phyloP scores from a whole-genome alignment of 129 eudicot genomes.

The Scalesia atractyloides region DNA sequence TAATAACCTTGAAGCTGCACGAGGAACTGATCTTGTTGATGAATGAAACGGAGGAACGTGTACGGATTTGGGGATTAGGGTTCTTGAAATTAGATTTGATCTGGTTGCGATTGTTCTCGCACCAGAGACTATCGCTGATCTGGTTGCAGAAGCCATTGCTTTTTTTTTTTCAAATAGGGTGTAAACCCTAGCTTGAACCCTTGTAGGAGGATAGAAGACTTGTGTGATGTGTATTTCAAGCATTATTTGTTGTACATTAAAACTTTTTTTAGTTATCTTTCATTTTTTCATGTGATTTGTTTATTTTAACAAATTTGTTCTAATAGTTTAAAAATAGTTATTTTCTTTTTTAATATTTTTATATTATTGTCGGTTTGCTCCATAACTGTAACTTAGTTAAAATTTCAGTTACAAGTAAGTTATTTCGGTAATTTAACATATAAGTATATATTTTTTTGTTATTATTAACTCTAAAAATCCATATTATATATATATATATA shows the following conservation, averaged over 20 bases:
- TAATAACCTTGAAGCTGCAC: constrained; percentile 57
- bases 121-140: constrained; percentile 46
- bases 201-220: background rate
- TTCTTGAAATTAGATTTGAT: constrained; percentile 37
- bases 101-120: constrained; percentile 38
- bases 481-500: no score
- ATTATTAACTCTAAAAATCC: no score
- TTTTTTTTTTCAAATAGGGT: background rate
- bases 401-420: no score
- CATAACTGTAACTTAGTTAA: no score
- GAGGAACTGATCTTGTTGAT: constrained; percentile 40
- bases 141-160: constrained; percentile 50
- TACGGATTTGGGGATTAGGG: constrained; percentile 40
- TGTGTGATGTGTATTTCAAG: background rate
- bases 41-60: constrained; percentile 46
- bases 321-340: no score
- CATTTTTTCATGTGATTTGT: no score
- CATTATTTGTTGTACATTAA: background rate
- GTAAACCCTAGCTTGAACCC: constrained; percentile 33
- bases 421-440: no score
- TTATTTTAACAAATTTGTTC: no score
- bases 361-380: no score
- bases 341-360: no score
- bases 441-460: no score
- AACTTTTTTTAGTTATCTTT: no score